These are phyloP conservation scores for Populus pruinosa DNA, from an alignment of 345 rosid genomes.

Conservation along the genomic window DNA sequence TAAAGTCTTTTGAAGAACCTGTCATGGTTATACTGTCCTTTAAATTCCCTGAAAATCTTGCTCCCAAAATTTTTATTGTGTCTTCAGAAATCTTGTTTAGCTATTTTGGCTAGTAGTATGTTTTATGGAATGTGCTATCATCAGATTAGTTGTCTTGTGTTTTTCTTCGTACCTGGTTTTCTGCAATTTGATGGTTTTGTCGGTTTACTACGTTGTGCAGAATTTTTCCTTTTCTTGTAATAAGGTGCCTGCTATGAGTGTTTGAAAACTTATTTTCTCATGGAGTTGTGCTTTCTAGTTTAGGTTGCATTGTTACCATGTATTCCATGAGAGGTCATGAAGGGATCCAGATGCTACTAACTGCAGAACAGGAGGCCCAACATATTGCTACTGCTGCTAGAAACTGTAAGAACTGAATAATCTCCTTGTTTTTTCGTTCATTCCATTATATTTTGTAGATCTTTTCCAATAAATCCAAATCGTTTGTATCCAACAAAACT, in stretches of 20 bases:
- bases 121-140: too few relatives aligned
- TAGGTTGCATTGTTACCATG: slow-evolving; percentile 15
- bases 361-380: slow-evolving; percentile 56
- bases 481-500: not conserved
- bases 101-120: too few relatives aligned
- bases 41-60: too few relatives aligned
- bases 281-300: not conserved
- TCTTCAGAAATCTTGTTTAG: too few relatives aligned
- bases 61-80: too few relatives aligned
- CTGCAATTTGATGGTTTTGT: not conserved
- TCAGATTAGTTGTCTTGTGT: not conserved
- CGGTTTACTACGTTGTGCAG: too few relatives aligned
- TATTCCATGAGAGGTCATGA: slow-evolving; percentile 42
- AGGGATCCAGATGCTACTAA: slow-evolving; percentile 53
- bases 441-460: not conserved
- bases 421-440: not conserved
- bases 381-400: slow-evolving; percentile 44
- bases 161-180: too few relatives aligned
- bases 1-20: too few relatives aligned
- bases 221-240: too few relatives aligned
- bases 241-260: too few relatives aligned
- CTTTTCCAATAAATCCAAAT: not conserved
- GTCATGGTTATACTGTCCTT: too few relatives aligned
- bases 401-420: slow-evolving; percentile 28
- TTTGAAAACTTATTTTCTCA: too few relatives aligned